A percentile compares a stretch with the other conserved stretches of the same genome.
These are phyloP conservation scores for Pseudogymnoascus sp. DNA, from an alignment of 2,329 filamentous ascomycete species.

Conservation along the genomic window DNA sequence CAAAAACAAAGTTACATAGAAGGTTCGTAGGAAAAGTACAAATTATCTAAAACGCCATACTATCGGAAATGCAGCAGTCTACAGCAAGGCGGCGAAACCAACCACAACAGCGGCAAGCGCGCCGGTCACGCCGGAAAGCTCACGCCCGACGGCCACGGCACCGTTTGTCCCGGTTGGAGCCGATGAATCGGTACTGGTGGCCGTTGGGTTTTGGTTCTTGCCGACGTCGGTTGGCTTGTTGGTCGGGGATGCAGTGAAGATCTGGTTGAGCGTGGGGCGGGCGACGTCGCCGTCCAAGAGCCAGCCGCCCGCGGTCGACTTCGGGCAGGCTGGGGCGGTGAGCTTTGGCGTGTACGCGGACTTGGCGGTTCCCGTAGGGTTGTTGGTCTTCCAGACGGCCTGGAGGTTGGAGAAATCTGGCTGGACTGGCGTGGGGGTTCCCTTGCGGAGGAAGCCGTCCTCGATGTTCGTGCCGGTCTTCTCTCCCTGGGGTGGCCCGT, in stretches of 20 bases:
- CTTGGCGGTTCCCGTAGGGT: constrained; percentile 60
- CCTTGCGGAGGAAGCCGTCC: constrained; percentile 63
- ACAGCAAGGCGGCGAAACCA: neutral
- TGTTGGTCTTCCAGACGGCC: constrained; percentile 66
- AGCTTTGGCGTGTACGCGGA: constrained; percentile 59
- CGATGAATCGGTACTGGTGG: neutral
- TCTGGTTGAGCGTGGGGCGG: constrained; percentile 63
- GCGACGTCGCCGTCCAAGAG: constrained; percentile 61
- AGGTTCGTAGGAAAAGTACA: constrained; percentile 12
- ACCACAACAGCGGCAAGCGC: neutral
- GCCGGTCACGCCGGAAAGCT: neutral
- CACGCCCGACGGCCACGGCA: neutral
- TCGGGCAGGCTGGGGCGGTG: constrained; percentile 63
- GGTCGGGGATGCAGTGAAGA: constrained; percentile 23
- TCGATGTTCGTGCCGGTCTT: constrained; percentile 48
- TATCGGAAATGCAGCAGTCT: neutral
- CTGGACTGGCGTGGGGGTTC: constrained; percentile 63
- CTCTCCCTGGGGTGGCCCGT: constrained; percentile 54
- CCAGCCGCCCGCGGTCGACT: constrained; percentile 64
- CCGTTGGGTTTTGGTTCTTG: neutral
- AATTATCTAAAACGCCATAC: neutral
- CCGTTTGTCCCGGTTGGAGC: neutral
- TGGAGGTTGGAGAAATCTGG: constrained; percentile 77
- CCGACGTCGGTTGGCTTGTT: neutral
- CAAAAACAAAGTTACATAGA: neutral